Conservation (phyloP, 2,329 filamentous ascomycete species). For the Annulohypoxylon truncatum region DNA sequence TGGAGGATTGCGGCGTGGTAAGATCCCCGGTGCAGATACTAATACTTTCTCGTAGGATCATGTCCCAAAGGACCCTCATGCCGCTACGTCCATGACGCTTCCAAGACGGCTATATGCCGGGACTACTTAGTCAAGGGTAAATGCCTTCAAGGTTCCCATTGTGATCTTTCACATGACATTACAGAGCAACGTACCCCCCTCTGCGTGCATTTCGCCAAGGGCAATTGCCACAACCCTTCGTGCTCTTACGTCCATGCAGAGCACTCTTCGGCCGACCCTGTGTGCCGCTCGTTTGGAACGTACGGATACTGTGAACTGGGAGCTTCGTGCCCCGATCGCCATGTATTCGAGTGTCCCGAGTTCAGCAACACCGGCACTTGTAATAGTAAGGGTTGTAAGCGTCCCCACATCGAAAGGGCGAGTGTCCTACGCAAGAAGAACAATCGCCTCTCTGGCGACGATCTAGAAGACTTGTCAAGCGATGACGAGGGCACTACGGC, state of each 20-base stretch:
- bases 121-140: constrained; percentile 82
- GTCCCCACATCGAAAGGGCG: constrained; percentile 89
- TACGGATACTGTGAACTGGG: constrained; percentile 92
- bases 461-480: constrained; percentile 78
- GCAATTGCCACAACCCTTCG: constrained; percentile 86
- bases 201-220: constrained; percentile 90
- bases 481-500: constrained; percentile 76
- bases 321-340: constrained; percentile 79
- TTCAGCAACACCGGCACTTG: constrained; percentile 92
- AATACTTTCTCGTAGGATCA: constrained; percentile 71
- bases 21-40: constrained; percentile 55
- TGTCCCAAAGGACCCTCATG: constrained; percentile 86
- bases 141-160: constrained; percentile 81
- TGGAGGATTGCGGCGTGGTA: constrained; percentile 53
- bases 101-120: constrained; percentile 91
- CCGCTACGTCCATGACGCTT: constrained; percentile 83
- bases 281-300: constrained; percentile 86
- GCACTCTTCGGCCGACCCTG: constrained; percentile 79
- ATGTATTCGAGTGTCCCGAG: constrained; percentile 93
- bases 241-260: constrained; percentile 90
- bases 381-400: constrained; percentile 81
- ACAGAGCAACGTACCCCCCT: constrained; percentile 85
- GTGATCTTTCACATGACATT: constrained; percentile 90
- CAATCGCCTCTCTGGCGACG: constrained; percentile 58
- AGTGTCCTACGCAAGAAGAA: constrained; percentile 79